Evolutionary conservation across 1,284 basidiomycete genomes (phyloP).

Genomic region (Grifola frondosa): DNA sequence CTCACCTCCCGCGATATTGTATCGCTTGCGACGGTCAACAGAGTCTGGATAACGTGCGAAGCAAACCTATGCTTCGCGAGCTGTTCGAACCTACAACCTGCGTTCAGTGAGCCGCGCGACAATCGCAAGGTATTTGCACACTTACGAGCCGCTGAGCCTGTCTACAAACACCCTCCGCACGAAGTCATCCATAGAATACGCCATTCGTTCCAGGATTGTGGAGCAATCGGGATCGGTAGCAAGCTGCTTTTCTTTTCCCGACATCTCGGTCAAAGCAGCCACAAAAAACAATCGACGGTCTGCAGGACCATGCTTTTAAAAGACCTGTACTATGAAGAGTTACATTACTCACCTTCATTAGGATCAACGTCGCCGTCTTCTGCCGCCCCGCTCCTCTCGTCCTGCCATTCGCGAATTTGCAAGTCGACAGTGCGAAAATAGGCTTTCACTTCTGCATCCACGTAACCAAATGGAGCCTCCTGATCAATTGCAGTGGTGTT

Average conservation of each 20-base stretch:
- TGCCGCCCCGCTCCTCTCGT: slow-evolving; percentile 35
- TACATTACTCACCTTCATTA: slow-evolving; percentile 67
- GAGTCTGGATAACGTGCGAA: slow-evolving; percentile 90
- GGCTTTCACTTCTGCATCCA: slow-evolving; percentile 86
- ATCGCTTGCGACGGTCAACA: slow-evolving; percentile 71
- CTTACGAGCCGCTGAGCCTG: slow-evolving; percentile 82
- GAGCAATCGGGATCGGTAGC: slow-evolving; percentile 93
- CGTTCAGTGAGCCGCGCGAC: slow-evolving; percentile 21
- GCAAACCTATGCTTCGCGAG: slow-evolving; percentile 83
- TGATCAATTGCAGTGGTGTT: slow-evolving; percentile 42
- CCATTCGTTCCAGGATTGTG: slow-evolving; percentile 82
- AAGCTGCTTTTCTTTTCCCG: slow-evolving; percentile 82
- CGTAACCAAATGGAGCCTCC: slow-evolving; percentile 84
- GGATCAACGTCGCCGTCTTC: slow-evolving; percentile 57
- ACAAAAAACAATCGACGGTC: slow-evolving; percentile 83
- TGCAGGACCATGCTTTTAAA: slow-evolving; percentile 32
- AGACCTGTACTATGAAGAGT: not conserved
- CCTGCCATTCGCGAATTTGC: slow-evolving; percentile 85
- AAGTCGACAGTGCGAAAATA: slow-evolving; percentile 88
- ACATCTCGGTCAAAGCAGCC: slow-evolving; percentile 82
- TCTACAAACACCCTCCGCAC: slow-evolving; percentile 86
- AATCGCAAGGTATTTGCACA: slow-evolving; percentile 21
- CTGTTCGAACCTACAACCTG: slow-evolving; percentile 53
- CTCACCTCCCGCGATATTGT: slow-evolving; percentile 82
- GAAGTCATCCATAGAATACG: slow-evolving; percentile 93